Evolutionary conservation across 345 rosid species (phyloP).

Genomic region (Combretum micranthum): DNA sequence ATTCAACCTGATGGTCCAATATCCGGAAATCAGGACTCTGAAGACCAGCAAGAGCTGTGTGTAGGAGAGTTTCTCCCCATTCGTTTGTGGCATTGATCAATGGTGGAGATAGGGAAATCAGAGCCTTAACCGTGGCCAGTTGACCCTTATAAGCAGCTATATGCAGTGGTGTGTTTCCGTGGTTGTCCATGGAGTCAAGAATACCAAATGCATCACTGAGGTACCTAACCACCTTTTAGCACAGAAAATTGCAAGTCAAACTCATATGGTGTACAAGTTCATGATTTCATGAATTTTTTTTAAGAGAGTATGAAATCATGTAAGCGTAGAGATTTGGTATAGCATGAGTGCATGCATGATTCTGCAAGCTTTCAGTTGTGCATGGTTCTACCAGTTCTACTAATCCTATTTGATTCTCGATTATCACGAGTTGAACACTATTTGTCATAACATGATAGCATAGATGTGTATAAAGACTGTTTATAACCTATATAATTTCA

Average conservation of each 20-base stretch:
- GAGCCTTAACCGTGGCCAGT: constrained; percentile 44
- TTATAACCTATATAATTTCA: background rate
- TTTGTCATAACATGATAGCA: no score
- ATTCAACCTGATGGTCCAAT: constrained; percentile 64
- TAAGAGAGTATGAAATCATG: no score
- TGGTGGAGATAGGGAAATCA: constrained; percentile 45
- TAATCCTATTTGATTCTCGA: no score
- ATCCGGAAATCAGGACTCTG: constrained; percentile 65
- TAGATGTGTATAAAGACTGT: no score
- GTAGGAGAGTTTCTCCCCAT: constrained; percentile 78
- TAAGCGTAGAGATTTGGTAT: no score
- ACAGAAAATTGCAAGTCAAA: no score
- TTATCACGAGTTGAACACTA: no score
- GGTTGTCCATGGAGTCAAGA: constrained; percentile 39
- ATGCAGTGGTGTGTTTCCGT: constrained; percentile 76
- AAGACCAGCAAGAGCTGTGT: constrained; percentile 70
- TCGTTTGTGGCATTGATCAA: constrained; percentile 42
- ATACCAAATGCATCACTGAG: constrained; percentile 45
- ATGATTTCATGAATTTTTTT: no score
- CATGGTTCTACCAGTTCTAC: no score
- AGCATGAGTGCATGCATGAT: no score
- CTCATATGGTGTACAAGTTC: no score
- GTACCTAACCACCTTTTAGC: constrained; percentile 60
- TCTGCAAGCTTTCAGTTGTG: no score
- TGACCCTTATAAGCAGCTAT: constrained; percentile 73